Conservation (phyloP, 371 early-diverging fungal species). For the Syncephalis plumigaleata region DNA sequence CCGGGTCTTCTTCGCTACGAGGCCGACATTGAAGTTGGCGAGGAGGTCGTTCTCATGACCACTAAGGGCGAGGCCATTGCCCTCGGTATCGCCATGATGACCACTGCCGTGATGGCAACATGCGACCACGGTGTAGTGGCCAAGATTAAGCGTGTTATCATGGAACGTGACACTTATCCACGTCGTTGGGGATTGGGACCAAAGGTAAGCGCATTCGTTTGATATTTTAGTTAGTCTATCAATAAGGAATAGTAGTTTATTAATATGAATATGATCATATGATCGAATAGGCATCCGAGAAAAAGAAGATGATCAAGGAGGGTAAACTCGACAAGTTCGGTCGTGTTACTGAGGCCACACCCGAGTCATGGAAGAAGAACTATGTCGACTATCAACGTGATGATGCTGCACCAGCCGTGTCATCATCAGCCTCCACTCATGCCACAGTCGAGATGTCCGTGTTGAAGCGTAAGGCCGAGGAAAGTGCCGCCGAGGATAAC, state of each 20-base stretch:
- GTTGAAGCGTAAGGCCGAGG: slow-evolving; percentile 1
- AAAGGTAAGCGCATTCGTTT: slow-evolving; percentile 14
- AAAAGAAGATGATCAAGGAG: slow-evolving; percentile 92
- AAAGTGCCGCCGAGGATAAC: slow-evolving; percentile 1
- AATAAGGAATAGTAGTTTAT: background rate
- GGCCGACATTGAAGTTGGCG: slow-evolving; percentile 86
- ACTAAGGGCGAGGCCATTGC: slow-evolving; percentile 99
- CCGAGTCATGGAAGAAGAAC: slow-evolving; percentile 43
- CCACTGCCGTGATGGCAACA: slow-evolving; percentile 90
- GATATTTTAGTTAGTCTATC: background rate
- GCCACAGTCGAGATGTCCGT: background rate
- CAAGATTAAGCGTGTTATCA: slow-evolving; percentile 98
- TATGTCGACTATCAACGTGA: slow-evolving; percentile 28
- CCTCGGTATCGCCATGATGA: slow-evolving; percentile 91
- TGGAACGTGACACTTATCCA: slow-evolving; percentile 99
- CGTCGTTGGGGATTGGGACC: slow-evolving; percentile 97
- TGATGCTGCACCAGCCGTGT: background rate
- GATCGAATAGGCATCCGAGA: slow-evolving; percentile 52
- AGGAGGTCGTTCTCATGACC: slow-evolving; percentile 96
- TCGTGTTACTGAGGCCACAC: slow-evolving; percentile 68
- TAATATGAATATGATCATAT: background rate
- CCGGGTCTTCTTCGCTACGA: slow-evolving; percentile 97
- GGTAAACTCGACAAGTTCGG: slow-evolving; percentile 96
- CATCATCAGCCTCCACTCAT: background rate
- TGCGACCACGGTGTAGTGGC: slow-evolving; percentile 91